Evolutionary conservation across 805 yeast genomes (phyloP), one percentile per base, ranked within the genome.

Genomic region (Nakazawaea anatomiae): DNA sequence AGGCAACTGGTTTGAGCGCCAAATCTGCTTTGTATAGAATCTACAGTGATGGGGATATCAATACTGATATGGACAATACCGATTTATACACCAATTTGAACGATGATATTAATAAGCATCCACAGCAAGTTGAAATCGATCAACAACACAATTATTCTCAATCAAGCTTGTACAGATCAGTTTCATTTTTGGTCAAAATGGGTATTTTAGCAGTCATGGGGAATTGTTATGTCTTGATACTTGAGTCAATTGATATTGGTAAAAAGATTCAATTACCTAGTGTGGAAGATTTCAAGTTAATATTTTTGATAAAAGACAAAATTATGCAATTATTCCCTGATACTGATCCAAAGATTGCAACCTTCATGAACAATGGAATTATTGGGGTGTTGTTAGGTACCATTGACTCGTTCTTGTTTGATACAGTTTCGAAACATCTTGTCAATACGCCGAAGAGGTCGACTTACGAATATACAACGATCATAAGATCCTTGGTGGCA

Each of bases 341-440:
- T 44, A 52, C 44, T 44, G 46, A 43, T 52, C 36, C 65, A 67
- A 6, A 59, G 60, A 3, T 60, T 64, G 58, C 56, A 58, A 1
- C 56, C 66, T 5, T 69, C 4, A 41, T 60, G 10, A 62, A 60
- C 46, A 59, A 69, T 53, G 67, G 79, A 4, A 44, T 80, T 8
- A 80, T 80, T 55, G 89, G 89, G 2, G 58, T 81, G 12, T 52
- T 77, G n/a, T 73, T 83, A 66, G 84, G 87, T n/a, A 61, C 72
- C 6, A 59, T 76, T 11, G 73, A 77, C 40, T 87, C 88, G 4
- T 40, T 72, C 0, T 52, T 67, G 28, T 47, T 47, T n/a, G 51
- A 52, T 28, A 18, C 25, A 9, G 14, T 40, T 6, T 34, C 40
- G 29, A 28, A 42, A 35, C 28, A 34, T 5, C 6, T 42, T 27